These are phyloP conservation scores for Penicillium angulare DNA, from an alignment of 495 filamentous ascomycete genomes.

Conservation along the genomic window DNA sequence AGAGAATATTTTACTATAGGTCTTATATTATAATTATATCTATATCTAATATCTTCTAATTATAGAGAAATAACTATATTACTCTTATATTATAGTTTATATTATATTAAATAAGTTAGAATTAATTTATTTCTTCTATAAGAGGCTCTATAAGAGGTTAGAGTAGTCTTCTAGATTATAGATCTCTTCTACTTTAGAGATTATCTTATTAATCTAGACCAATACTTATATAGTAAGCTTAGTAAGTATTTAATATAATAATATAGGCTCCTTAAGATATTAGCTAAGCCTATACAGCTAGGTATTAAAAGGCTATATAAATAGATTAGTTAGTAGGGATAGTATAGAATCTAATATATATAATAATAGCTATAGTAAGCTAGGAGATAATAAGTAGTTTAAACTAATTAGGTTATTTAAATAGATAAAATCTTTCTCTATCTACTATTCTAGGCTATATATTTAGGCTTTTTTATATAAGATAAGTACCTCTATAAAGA, in stretches of 20 bases:
- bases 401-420: background rate
- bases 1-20: background rate
- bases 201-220: background rate
- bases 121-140: background rate
- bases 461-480: background rate
- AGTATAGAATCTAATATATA: background rate
- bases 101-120: background rate
- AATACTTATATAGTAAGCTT: background rate
- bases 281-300: background rate
- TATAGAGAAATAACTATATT: too few species aligned
- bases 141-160: too few species aligned
- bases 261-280: background rate
- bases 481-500: background rate
- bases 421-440: background rate
- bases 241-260: background rate
- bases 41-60: background rate
- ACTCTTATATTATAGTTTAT: background rate
- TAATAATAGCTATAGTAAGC: too few species aligned
- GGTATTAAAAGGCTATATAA: background rate
- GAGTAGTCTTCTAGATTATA: background rate
- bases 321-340: background rate
- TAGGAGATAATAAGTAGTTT: too few species aligned
- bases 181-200: background rate
- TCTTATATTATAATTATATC: background rate
- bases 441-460: too few species aligned